phyloP scores from a whole-genome alignment of 2,329 filamentous ascomycete genomes.

The Alternaria sp. region DNA sequence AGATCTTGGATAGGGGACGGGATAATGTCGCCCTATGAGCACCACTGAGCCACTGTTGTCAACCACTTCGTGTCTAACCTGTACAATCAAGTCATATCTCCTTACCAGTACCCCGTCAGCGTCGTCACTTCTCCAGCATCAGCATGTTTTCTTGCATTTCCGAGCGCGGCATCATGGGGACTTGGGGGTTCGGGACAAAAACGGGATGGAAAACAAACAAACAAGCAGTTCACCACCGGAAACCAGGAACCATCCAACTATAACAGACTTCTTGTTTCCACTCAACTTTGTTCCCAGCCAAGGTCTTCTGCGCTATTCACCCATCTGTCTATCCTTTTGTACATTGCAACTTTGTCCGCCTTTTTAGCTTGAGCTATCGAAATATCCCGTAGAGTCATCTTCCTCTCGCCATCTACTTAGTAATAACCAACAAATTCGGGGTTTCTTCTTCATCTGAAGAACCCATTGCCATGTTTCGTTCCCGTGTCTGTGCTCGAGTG shows the following conservation, averaged over 20 bases:
- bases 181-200: not conserved
- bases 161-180: not conserved
- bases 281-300: not conserved
- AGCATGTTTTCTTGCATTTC: conserved; percentile 4
- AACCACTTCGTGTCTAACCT: not conserved
- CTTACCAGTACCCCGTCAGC: conserved; percentile 6
- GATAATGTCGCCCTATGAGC: conserved; percentile 28
- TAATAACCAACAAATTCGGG: not conserved
- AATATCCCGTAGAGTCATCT: not conserved
- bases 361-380: not conserved
- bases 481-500: not conserved
- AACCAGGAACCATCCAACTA: not conserved
- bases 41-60: not conserved
- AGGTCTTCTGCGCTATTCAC: not conserved
- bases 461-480: not conserved
- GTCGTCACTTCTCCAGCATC: not conserved
- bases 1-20: conserved; percentile 45
- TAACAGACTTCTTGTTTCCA: not conserved
- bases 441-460: not conserved
- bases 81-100: not conserved
- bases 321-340: not conserved
- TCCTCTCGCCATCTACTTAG: not conserved
- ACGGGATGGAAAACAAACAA: not conserved
- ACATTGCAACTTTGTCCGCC: not conserved
- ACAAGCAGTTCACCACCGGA: not conserved